Evolutionary conservation across 2,329 filamentous ascomycete genomes (phyloP), one percentile per base, ranked within the genome.

Genomic region (Alternaria brassicae): DNA sequence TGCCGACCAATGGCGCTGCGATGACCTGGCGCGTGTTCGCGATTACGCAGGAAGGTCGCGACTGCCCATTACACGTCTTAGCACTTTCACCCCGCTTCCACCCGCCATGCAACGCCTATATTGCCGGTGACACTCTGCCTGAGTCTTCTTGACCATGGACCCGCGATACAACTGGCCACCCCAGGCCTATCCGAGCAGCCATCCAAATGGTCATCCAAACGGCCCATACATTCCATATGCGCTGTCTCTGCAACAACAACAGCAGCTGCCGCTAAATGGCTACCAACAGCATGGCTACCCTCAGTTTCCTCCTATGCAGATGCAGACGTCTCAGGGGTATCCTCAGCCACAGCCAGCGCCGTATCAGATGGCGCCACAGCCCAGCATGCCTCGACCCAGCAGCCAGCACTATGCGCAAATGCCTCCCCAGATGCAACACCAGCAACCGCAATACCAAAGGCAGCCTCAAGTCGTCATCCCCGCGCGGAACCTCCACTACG

Each of bases 131-230:
- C 53, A 2, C 8, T 36, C 41, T 51, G 47, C 25, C 40, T 21
- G 47, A 53, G 15, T 12, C 17, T 44, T 37, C 9, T 21, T 39
- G 13, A 39, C 42, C 44, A 78, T 77, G 75, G 73, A 77, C 48
- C 72, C 73, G 6, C 70, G 71, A n/a, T 75, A 73, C 54, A 72
- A 74, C 65, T 76, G 72, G 68, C 71, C 70, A 50, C 72, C 70
- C 45, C 73, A 69, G 65, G 66, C 58, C 53, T 72, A 73, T 48
- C 50, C 65, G 4, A 72, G 71, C 56, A 64, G 66, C 56, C 72
- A 76, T 23, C 19, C 37, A 3, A 40, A 71, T 55, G 65, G 66
- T 55, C 73, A 75, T 23, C 19, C 37, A 15, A 40, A 71, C 58
- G 65, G 65, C 55, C 73, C 76, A 56, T 73, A 77, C 62, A 58